phyloP scores from a whole-genome alignment of 306 rosid species.

The Lithocarpus polystachyus region DNA sequence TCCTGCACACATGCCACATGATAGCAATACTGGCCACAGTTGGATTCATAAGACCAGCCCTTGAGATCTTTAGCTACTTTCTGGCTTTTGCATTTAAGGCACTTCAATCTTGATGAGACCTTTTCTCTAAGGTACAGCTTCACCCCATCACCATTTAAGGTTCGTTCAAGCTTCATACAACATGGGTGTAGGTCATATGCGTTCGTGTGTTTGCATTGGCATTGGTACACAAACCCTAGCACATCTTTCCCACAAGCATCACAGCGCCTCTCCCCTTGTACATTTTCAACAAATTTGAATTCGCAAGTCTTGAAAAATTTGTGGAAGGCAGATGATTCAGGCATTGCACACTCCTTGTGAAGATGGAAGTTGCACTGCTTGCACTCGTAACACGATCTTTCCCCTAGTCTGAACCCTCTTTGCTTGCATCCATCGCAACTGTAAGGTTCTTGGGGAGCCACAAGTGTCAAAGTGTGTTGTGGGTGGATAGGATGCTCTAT shows the following conservation, averaged over 20 bases:
- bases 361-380: conserved; percentile 29
- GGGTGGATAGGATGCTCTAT: conserved; percentile 28
- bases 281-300: conserved; percentile 15
- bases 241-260: conserved; percentile 54
- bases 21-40: conserved; percentile 17
- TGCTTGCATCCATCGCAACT: conserved; percentile 43
- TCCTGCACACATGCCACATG: conserved; percentile 50
- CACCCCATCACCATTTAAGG: conserved; percentile 17
- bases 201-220: conserved; percentile 13
- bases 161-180: conserved; percentile 25
- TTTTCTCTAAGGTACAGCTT: conserved; percentile 11
- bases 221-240: conserved; percentile 38
- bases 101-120: conserved; percentile 13
- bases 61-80: not conserved
- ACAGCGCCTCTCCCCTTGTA: conserved; percentile 11
- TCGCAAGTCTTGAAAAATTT: conserved; percentile 7
- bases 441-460: conserved; percentile 28
- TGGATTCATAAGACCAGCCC: conserved; percentile 44
- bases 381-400: conserved; percentile 24
- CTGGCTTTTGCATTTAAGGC: conserved; percentile 30
- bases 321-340: conserved; percentile 10
- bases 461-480: conserved; percentile 10
- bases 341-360: conserved; percentile 37
- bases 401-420: conserved; percentile 23
- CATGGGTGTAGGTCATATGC: conserved; percentile 38